phyloP scores from a whole-genome alignment of 1,139 yeast genomes.

The Geotrichum carabidarum region DNA sequence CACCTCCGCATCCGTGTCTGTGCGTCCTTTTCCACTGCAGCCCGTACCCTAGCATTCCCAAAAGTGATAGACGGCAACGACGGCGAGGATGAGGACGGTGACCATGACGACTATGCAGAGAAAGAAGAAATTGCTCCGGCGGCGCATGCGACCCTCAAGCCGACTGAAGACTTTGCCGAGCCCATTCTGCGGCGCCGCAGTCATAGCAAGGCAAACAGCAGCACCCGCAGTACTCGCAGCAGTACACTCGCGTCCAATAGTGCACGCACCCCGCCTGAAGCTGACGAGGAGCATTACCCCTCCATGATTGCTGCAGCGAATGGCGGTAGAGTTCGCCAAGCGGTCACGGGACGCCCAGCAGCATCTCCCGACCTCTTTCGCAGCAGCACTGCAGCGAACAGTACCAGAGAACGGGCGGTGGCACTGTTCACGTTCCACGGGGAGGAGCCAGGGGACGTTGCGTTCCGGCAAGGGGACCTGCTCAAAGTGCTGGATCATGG shows the following conservation, averaged over 20 bases:
- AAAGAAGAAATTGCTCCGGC: background rate
- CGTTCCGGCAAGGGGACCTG: slow-evolving; percentile 47
- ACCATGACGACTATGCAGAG: background rate
- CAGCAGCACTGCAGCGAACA: slow-evolving; percentile 5
- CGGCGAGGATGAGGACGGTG: background rate
- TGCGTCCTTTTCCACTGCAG: slow-evolving; percentile 20
- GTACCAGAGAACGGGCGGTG: slow-evolving; percentile 32
- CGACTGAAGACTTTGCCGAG: background rate
- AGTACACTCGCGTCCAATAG: background rate
- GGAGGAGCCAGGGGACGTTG: slow-evolving; percentile 46
- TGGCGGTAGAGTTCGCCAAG: no score
- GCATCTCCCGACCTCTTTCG: slow-evolving; percentile 11
- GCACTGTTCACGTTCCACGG: slow-evolving; percentile 39
- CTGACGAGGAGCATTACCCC: no score
- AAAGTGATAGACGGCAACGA: background rate
- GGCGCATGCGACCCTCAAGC: background rate
- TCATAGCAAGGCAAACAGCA: background rate
- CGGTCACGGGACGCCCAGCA: background rate
- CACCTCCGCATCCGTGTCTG: slow-evolving; percentile 18
- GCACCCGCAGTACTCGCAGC: background rate
- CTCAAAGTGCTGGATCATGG: slow-evolving; percentile 44
- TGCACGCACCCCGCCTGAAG: background rate
- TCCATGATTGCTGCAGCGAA: no score
- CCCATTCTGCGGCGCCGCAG: slow-evolving; percentile 2
- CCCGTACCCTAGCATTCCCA: slow-evolving; percentile 15